Evolutionary conservation across 23 red algal species (phyloP), one percentile per base, ranked within the genome.

Genomic region (Gracilaria domingensis): DNA sequence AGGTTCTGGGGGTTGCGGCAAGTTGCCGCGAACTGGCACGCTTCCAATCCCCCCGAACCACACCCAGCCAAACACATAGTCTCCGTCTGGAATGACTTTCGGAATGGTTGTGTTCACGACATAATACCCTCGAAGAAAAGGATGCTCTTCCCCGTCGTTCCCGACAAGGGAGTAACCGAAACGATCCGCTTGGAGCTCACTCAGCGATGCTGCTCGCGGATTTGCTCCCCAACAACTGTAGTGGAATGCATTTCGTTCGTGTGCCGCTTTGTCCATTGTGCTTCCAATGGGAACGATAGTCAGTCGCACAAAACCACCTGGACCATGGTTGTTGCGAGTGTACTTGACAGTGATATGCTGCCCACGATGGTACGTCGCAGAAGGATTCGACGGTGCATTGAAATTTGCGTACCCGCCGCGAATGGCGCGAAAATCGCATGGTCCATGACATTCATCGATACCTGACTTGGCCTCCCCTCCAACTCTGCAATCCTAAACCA

Each of bases 281-380:
- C 54, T 64, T n/a, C 40, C 65, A 17, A 93, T 28, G n/a, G 90
- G 90, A 55, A 93, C 90, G 0, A 93, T 24, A 24, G 90, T 74
- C 18, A 81, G 64, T 20, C 90, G 90, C 23, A 93, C 69, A 37
- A 93, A 93, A 50, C 90, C 90, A 23, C 80, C 80, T 55, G 80
- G 79, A 23, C 81, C 90, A 66, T 93, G 90, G 42, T 93, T 93
- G 51, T 93, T 93, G n/a, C 84, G 84, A 66, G 42, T 66, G 30
- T 87, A 87, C 23, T 87, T 87, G n/a, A 87, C 69, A 42, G 67
- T 74, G 16, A 87, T 71, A 36, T 42, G 42, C 29, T 87, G 67
- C 26, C 84, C 84, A 23, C 84, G 84, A 35, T 48, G 28, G 48
- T 87, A 87, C 42, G 28, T 54, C 17, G 84, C 84, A 17, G 84